Percentiles rank a stretch among this genome's conserved stretches.
These are phyloP conservation scores for Podila verticillata DNA, from an alignment of 192 early-diverging fungal species.

Conservation along the genomic window DNA sequence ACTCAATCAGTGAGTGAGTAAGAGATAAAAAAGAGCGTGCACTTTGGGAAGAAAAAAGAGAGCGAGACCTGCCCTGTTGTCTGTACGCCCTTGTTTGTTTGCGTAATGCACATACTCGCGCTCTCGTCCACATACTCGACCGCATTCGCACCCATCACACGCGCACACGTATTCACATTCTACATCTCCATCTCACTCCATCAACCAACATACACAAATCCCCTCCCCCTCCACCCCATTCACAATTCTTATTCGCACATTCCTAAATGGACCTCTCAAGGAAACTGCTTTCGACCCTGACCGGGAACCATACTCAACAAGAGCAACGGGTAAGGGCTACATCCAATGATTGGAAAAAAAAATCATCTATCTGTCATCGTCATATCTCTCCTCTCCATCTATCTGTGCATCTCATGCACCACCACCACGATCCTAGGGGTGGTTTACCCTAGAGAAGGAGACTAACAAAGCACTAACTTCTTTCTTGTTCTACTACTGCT, in stretches of 20 bases:
- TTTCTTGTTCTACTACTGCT: neutral
- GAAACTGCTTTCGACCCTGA: slow-evolving; percentile 29
- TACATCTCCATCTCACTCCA: neutral
- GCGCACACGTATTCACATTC: too few species aligned
- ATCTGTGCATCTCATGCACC: neutral
- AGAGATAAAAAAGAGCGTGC: slow-evolving; percentile 8
- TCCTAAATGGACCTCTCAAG: slow-evolving; percentile 31
- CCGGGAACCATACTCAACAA: slow-evolving; percentile 7
- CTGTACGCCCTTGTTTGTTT: too few species aligned
- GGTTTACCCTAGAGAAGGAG: too few species aligned
- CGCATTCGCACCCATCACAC: too few species aligned
- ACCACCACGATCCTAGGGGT: neutral
- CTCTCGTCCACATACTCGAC: too few species aligned
- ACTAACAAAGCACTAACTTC: neutral
- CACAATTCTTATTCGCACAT: neutral
- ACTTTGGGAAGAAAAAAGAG: slow-evolving; percentile 14
- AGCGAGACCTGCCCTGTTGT: too few species aligned
- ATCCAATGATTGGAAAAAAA: too few species aligned
- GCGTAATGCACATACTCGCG: too few species aligned
- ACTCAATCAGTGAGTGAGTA: too few species aligned
- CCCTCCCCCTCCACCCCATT: neutral
- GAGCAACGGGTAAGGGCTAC: too few species aligned
- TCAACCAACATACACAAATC: neutral
- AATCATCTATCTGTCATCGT: too few species aligned
- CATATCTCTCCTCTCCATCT: too few species aligned